Base-by-base conservation (phyloP, 1,284 basidiomycete genomes). In the Chalciporus sp. region DNA sequence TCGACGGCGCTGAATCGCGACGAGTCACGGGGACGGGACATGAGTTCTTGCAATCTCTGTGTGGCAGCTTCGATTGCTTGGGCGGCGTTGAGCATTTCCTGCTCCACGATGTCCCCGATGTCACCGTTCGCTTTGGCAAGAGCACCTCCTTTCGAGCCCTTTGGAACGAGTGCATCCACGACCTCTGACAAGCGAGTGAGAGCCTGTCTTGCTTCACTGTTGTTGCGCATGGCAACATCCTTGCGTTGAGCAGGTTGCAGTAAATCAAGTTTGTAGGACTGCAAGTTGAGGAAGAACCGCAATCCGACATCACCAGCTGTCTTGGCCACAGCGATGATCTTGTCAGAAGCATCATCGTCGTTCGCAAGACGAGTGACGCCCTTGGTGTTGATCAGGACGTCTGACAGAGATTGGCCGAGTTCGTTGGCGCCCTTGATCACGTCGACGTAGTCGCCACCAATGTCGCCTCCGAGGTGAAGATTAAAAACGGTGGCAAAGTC, bases 391-490 rank as follows among this genome's bases (percentile, higher is more conserved):
- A 90, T 82, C 46, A 99, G 76, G 39, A 97, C 94, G 59, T 99
- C 97, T 5, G 90, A 82, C 49, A 98, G 78, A 9, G 92, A 88
- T 73, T 99, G 97, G 0, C 96, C 95, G 53, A 98, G 86, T 68
- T 97, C 94, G 74, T 98, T 99, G 57, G 96, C 94, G 43, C 89
- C 85, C 75, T 98, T 98, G 81, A 99, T 99, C 51, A 99, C 97
- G 51, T 97, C 94, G 57, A 99, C 97, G 66, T 99, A 88, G 57
- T 98, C 93, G 37, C 94, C 94, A 42, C 96, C 96, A 35, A 80
- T 78, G 66, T 98, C 94, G 39, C 91, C 92, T 52, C 88, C 85
- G 19, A 99, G 81, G 74, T 94, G 94, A 14, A 97, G 83, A 71
- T 94, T 94, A 79, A 95, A 99, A 48, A 95, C 82, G 20, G 92